A percentile compares a stretch with the other conserved stretches of the same genome.
These are phyloP conservation scores for Acanthamoeba divionensis DNA, from an alignment of 208 protist genomes.

Conservation along the genomic window DNA sequence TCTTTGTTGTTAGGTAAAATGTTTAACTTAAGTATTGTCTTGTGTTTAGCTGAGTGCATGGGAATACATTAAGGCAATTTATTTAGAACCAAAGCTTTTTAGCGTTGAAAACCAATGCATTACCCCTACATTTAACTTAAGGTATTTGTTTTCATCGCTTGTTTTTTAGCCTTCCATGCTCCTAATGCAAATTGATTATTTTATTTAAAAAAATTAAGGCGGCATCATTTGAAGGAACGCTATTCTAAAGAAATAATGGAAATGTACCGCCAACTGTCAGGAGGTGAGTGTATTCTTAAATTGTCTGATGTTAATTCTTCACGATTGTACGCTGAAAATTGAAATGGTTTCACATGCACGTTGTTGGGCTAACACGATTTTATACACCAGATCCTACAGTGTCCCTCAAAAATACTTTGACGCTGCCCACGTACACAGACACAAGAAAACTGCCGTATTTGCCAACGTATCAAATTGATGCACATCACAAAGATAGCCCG, in stretches of 20 bases:
- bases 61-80: conserved; percentile 68
- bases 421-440: conserved; percentile 31
- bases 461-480: background rate
- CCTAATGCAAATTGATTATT: too few relatives aligned
- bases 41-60: conserved; percentile 58
- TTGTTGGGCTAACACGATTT: background rate
- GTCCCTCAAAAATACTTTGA: background rate
- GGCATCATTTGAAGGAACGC: background rate
- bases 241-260: conserved; percentile 15
- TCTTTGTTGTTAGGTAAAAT: background rate
- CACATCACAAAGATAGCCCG: too few relatives aligned
- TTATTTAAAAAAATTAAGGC: too few relatives aligned
- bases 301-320: too few relatives aligned
- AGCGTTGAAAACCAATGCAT: conserved; percentile 78
- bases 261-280: conserved; percentile 9
- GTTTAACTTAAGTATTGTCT: background rate
- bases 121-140: conserved; percentile 85
- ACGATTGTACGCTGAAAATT: background rate
- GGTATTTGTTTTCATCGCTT: too few relatives aligned
- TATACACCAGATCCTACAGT: background rate
- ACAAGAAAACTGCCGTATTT: background rate
- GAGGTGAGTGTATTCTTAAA: too few relatives aligned
- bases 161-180: too few relatives aligned
- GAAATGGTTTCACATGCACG: background rate
- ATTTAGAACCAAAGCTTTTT: conserved; percentile 68